These are phyloP conservation scores for Lolium perenne DNA, from an alignment of 176 grass and related monocot genomes.

Conservation along the genomic window DNA sequence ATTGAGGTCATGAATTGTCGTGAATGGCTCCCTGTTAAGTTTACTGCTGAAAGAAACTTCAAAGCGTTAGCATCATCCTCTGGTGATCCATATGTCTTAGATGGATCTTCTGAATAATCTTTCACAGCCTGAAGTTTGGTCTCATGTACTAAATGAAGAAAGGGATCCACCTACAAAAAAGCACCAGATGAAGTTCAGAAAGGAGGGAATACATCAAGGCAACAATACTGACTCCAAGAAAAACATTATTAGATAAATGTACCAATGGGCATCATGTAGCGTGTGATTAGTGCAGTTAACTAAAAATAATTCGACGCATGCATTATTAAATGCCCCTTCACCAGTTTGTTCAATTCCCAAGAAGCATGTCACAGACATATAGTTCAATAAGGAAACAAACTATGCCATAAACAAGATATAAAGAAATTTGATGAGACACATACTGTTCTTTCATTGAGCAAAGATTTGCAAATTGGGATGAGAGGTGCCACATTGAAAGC, in stretches of 20 bases:
- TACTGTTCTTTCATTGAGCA: slow-evolving; percentile 71
- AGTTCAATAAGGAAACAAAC: background rate
- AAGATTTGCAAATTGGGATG: slow-evolving; percentile 76
- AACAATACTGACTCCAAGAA: background rate
- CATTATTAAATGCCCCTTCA: slow-evolving; percentile 15
- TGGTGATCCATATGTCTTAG: slow-evolving; percentile 70
- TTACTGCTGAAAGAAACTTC: slow-evolving; percentile 70
- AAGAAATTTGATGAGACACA: slow-evolving; percentile 40
- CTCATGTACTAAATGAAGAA: slow-evolving; percentile 73
- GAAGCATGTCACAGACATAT: background rate
- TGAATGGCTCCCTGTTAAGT: slow-evolving; percentile 75
- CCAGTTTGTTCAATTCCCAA: background rate
- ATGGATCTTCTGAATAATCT: slow-evolving; percentile 37
- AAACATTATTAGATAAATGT: background rate
- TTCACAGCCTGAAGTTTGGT: slow-evolving; percentile 74
- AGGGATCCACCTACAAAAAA: slow-evolving; percentile 67
- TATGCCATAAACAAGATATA: background rate
- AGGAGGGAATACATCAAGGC: slow-evolving; percentile 9
- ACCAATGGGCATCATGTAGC: background rate
- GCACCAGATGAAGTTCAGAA: slow-evolving; percentile 10
- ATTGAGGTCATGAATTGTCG: slow-evolving; percentile 76
- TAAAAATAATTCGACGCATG: slow-evolving; percentile 6
- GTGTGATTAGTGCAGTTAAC: background rate
- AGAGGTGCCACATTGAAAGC: slow-evolving; percentile 78
- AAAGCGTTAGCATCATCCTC: slow-evolving; percentile 71